These are phyloP conservation scores for Halophytophthora polymorphica DNA, from an alignment of 352 stramenopile genomes.

Conservation along the genomic window DNA sequence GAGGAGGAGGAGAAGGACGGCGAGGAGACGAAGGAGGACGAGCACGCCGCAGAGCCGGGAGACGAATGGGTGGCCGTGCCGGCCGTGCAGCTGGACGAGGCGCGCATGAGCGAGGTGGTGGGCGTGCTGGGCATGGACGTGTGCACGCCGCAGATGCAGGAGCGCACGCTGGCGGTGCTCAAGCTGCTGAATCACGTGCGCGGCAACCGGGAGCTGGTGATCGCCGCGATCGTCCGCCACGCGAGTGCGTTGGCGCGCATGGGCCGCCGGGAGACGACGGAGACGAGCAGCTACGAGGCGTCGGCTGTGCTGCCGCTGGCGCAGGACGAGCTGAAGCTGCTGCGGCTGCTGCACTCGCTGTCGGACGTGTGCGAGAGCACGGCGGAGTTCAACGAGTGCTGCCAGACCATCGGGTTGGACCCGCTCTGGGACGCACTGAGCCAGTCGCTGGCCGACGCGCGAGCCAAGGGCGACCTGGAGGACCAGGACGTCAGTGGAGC, in stretches of 20 bases:
- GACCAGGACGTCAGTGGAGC: conserved; percentile 34
- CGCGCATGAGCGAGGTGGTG: conserved; percentile 57
- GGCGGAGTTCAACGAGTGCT: conserved; percentile 66
- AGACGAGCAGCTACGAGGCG: conserved; percentile 43
- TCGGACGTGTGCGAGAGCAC: conserved; percentile 80
- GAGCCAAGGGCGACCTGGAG: conserved; percentile 71
- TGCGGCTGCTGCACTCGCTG: conserved; percentile 95
- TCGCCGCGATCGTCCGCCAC: conserved; percentile 66
- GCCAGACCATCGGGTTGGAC: conserved; percentile 64
- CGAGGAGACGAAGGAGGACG: conserved; percentile 16
- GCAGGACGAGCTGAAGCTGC: conserved; percentile 93
- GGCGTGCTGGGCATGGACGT: conserved; percentile 75
- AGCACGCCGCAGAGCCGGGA: conserved; percentile 12
- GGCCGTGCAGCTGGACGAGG: conserved; percentile 47
- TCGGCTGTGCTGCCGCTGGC: conserved; percentile 76
- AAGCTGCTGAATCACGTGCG: conserved; percentile 68
- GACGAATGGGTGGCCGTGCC: conserved; percentile 73
- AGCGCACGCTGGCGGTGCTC: conserved; percentile 76
- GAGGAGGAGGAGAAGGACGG: conserved; percentile 47
- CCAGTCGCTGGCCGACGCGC: conserved; percentile 66
- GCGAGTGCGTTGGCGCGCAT: conserved; percentile 43
- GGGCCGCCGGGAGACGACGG: conserved; percentile 28
- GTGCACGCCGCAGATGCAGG: conserved; percentile 79
- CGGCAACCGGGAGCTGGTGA: conserved; percentile 57
- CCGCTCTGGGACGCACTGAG: conserved; percentile 78